Conservation (phyloP, 2,329 filamentous ascomycete species). For the Xylaria hypoxylon region DNA sequence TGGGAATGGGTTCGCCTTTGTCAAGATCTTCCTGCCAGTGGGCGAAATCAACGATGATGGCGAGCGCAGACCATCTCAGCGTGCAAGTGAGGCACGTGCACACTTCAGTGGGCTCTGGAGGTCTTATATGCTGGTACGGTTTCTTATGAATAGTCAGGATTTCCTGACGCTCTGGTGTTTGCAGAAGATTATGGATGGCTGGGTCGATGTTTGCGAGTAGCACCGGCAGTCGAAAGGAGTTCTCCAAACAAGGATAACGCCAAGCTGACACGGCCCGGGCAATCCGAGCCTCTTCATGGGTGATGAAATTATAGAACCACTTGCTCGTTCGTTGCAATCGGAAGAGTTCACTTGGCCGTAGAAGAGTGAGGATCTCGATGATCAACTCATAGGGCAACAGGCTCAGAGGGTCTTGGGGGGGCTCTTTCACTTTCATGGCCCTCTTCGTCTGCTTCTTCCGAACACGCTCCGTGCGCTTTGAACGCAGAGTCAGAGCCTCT, state of each 20-base stretch:
- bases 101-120: slow-evolving; percentile 58
- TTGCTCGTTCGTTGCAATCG: slow-evolving; percentile 57
- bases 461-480: slow-evolving; percentile 64
- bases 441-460: slow-evolving; percentile 58
- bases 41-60: slow-evolving; percentile 65
- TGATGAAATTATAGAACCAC: slow-evolving; percentile 58
- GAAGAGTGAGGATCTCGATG: slow-evolving; percentile 58
- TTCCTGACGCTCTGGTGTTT: slow-evolving; percentile 56
- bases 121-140: slow-evolving; percentile 64
- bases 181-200: slow-evolving; percentile 42
- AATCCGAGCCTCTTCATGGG: slow-evolving; percentile 57
- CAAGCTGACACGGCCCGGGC: slow-evolving; percentile 56
- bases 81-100: slow-evolving; percentile 70
- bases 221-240: slow-evolving; percentile 64
- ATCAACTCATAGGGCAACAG: slow-evolving; percentile 65
- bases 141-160: slow-evolving; percentile 60
- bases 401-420: slow-evolving; percentile 52
- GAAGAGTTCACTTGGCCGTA: slow-evolving; percentile 64
- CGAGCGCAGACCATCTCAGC: slow-evolving; percentile 67
- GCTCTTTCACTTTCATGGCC: slow-evolving; percentile 49
- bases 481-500: slow-evolving; percentile 59
- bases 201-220: slow-evolving; percentile 53
- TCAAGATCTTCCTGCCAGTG: slow-evolving; percentile 67
- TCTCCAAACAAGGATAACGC: slow-evolving; percentile 63
- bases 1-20: slow-evolving; percentile 62